phyloP scores from a whole-genome alignment of 73 alveolate species.

The Paramecium pentaurelia region DNA sequence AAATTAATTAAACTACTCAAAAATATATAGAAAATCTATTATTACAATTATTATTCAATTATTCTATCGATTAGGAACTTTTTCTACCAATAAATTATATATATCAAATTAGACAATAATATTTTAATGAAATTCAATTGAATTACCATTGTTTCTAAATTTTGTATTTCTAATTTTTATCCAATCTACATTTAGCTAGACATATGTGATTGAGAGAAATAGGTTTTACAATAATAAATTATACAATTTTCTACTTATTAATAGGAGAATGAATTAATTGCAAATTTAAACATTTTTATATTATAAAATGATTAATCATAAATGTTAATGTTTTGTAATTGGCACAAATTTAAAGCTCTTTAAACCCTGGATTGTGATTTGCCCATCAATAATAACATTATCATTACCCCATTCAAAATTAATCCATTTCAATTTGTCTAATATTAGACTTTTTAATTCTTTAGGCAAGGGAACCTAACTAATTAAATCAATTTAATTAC shows the following conservation, averaged over 20 bases:
- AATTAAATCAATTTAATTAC: neutral
- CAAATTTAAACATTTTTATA: neutral
- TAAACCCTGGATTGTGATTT: neutral
- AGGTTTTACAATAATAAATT: too few relatives aligned
- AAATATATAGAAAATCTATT: neutral
- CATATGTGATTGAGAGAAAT: too few relatives aligned
- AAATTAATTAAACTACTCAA: neutral
- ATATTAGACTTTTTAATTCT: neutral
- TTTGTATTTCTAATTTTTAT: too few relatives aligned
- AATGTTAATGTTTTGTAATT: neutral
- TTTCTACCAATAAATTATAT: too few relatives aligned
- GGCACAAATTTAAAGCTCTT: constrained; percentile 30
- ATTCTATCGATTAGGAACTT: too few relatives aligned
- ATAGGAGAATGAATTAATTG: neutral
- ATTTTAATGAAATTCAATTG: too few relatives aligned
- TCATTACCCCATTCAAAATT: constrained; percentile 37
- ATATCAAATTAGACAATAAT: too few relatives aligned
- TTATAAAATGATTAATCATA: neutral
- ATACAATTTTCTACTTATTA: too few relatives aligned
- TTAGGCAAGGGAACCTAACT: constrained; percentile 17
- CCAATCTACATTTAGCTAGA: too few relatives aligned
- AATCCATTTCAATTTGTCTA: neutral
- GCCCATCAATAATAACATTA: neutral
- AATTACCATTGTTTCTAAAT: too few relatives aligned
- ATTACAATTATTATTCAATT: too few relatives aligned